Percentiles rank a stretch among this genome's conserved stretches.
Conservation (phyloP, 257 asterid species). For the Misopates orontium region DNA sequence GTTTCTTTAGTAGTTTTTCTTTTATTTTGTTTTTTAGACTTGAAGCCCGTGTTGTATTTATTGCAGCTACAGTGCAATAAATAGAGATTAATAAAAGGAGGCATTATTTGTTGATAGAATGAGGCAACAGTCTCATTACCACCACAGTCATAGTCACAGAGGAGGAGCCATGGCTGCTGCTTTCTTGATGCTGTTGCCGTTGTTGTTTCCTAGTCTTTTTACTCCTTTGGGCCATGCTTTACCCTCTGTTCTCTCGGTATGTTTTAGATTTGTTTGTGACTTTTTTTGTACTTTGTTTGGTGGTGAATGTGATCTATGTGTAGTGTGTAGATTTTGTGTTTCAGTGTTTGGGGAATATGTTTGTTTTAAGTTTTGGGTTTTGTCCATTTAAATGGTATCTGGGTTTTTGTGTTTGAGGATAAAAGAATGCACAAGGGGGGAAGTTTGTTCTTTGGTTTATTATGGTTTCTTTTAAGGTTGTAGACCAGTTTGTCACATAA, state of each 20-base stretch:
- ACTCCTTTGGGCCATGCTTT: conserved; percentile 68
- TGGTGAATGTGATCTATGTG: conserved; percentile 20
- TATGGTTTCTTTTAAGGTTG: conserved; percentile 21
- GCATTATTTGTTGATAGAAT: conserved; percentile 20
- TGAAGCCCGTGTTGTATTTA: conserved; percentile 18
- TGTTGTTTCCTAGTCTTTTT: conserved; percentile 52
- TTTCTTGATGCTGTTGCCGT: conserved; percentile 65
- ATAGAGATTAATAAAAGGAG: no score
- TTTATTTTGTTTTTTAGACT: background rate
- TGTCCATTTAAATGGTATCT: conserved; percentile 15
- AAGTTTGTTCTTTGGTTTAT: conserved; percentile 18
- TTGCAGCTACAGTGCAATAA: conserved; percentile 28
- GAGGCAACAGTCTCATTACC: conserved; percentile 52
- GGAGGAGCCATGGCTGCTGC: conserved; percentile 79
- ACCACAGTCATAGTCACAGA: conserved; percentile 42
- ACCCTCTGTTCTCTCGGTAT: conserved; percentile 69
- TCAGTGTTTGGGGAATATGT: conserved; percentile 7
- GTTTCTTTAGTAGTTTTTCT: conserved; percentile 36
- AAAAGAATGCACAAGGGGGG: conserved; percentile 19
- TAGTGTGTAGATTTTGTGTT: conserved; percentile 17
- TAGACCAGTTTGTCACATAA: conserved; percentile 12
- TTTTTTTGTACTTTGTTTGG: conserved; percentile 1
- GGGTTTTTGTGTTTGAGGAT: conserved; percentile 26
- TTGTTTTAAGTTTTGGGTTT: background rate
- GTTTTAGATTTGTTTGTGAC: conserved; percentile 26